phyloP scores from a whole-genome alignment of 116 monocot genomes.

The Trichopus zeylanicus region DNA sequence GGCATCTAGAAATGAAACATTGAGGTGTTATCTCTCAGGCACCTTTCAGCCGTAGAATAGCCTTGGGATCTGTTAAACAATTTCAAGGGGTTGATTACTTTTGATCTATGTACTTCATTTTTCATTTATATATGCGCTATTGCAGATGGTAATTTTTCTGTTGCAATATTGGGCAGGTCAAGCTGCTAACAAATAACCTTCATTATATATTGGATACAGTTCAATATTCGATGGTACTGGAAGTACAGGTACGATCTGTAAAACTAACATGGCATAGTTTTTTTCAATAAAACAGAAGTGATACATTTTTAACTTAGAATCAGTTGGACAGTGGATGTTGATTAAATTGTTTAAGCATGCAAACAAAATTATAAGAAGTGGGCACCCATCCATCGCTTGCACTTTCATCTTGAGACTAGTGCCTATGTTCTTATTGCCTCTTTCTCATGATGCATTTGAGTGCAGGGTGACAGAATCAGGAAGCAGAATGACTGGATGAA shows the following conservation, averaged over 20 bases:
- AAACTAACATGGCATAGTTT: neutral
- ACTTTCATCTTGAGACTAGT: neutral
- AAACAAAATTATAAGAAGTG: no score
- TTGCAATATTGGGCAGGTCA: neutral
- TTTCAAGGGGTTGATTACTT: no score
- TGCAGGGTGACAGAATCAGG: neutral
- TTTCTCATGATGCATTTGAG: neutral
- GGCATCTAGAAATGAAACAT: no score
- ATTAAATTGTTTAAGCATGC: no score
- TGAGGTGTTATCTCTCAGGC: no score
- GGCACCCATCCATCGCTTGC: no score
- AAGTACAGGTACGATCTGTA: neutral
- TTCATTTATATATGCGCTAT: no score
- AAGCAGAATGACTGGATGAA: neutral
- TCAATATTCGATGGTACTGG: neutral
- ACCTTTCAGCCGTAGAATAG: no score
- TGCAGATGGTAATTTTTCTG: neutral
- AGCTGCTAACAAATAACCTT: neutral
- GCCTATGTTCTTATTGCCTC: neutral
- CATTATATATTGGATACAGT: neutral
- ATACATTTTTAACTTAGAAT: no score
- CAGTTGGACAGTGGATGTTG: no score
- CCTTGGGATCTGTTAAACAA: no score
- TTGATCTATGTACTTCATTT: no score
- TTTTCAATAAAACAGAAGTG: neutral